Evolutionary conservation across 148 eudicot genomes (phyloP).

Genomic region (Spergularia marina): DNA sequence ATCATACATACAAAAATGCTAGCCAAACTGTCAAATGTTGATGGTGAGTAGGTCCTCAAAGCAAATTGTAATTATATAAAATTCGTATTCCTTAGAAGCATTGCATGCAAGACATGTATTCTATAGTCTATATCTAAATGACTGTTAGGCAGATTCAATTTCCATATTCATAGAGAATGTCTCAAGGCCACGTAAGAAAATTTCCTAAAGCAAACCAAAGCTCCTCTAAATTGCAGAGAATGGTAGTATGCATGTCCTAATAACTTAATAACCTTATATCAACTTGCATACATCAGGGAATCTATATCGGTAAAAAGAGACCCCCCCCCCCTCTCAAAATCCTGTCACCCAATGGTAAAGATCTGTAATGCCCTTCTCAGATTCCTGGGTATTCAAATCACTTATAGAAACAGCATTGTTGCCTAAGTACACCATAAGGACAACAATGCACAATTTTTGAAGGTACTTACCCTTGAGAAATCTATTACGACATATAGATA

Average conservation of each 20-base stretch:
- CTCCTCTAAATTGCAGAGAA: not conserved
- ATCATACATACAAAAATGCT: not conserved
- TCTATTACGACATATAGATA: conserved; percentile 72
- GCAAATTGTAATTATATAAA: too few species aligned
- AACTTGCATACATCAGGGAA: not conserved
- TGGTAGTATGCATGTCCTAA: not conserved
- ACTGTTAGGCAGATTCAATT: not conserved
- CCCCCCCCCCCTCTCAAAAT: too few species aligned
- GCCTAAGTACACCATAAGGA: not conserved
- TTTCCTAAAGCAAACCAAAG: not conserved
- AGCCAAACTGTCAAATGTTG: not conserved
- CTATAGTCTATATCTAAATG: not conserved
- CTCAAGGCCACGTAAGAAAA: not conserved
- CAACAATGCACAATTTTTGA: not conserved
- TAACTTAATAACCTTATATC: too few species aligned
- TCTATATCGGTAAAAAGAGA: not conserved
- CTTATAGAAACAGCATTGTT: not conserved
- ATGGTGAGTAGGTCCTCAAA: not conserved
- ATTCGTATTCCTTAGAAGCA: not conserved
- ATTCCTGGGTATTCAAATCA: not conserved
- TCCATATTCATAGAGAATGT: not conserved
- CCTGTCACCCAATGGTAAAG: too few species aligned
- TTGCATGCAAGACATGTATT: not conserved
- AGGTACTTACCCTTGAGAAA: conserved; percentile 69
- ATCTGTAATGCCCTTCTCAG: not conserved